Percentiles rank a stretch among this genome's conserved stretches.
Evolutionary conservation across 2,329 filamentous ascomycete species (phyloP).

Genomic region (Apiospora phragmitis): DNA sequence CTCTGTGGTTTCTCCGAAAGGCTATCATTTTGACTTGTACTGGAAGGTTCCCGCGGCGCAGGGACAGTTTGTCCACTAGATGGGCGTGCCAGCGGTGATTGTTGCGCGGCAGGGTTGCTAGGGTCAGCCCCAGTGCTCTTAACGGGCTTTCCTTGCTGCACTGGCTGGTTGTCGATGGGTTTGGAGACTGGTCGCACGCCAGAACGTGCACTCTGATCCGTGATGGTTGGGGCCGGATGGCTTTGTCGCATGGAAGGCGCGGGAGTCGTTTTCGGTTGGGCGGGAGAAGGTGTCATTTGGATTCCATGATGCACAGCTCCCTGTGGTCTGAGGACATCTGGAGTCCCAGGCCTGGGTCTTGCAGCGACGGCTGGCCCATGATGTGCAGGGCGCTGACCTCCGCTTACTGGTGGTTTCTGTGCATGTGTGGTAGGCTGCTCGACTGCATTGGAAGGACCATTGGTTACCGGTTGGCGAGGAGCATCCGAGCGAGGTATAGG

Average conservation of each 20-base stretch:
- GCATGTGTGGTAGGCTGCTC: slow-evolving; percentile 20
- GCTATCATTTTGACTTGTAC: not conserved
- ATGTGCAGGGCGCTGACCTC: slow-evolving; percentile 10
- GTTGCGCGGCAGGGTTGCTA: not conserved
- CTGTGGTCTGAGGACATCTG: not conserved
- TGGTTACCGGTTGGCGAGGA: slow-evolving; percentile 23
- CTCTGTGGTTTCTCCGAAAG: not conserved
- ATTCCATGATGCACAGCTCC: not conserved
- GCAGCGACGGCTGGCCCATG: not conserved
- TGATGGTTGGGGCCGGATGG: not conserved
- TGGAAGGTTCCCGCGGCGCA: not conserved
- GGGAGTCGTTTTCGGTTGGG: not conserved
- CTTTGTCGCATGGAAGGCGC: not conserved
- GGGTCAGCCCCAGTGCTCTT: slow-evolving; percentile 2
- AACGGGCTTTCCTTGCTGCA: slow-evolving; percentile 7
- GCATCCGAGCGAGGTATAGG: slow-evolving; percentile 45
- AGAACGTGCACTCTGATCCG: not conserved
- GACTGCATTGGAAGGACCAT: slow-evolving; percentile 12
- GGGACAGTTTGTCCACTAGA: not conserved
- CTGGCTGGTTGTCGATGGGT: slow-evolving; percentile 10
- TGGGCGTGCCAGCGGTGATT: not conserved
- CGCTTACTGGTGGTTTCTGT: slow-evolving; percentile 29
- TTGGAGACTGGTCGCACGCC: slow-evolving; percentile 7
- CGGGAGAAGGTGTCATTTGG: not conserved
- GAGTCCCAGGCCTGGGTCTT: not conserved